These are phyloP conservation scores for Catunica adiposa DNA, from an alignment of 2,329 filamentous ascomycete genomes.

Conservation along the genomic window DNA sequence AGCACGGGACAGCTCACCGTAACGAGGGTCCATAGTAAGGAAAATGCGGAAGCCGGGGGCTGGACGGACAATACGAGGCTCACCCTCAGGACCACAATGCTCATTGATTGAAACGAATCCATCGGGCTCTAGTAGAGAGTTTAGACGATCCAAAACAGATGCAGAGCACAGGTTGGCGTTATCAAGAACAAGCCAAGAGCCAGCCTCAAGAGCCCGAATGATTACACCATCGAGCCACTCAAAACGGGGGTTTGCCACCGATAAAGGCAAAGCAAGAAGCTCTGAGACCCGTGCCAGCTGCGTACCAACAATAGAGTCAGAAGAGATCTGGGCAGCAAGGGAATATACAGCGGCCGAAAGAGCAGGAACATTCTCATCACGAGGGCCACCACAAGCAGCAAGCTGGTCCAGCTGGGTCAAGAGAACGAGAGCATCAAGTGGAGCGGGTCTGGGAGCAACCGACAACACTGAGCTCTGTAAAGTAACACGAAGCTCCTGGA, in stretches of 20 bases:
- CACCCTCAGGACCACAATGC: slow-evolving; percentile 67
- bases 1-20: slow-evolving; percentile 84
- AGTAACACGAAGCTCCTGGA: slow-evolving; percentile 33
- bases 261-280: slow-evolving; percentile 35
- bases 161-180: slow-evolving; percentile 95
- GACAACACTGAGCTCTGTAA: slow-evolving; percentile 35
- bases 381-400: slow-evolving; percentile 18
- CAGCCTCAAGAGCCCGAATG: slow-evolving; percentile 68
- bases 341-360: slow-evolving; percentile 25
- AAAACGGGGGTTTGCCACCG: slow-evolving; percentile 62
- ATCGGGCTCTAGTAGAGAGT: slow-evolving; percentile 82
- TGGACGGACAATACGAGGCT: slow-evolving; percentile 61
- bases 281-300: slow-evolving; percentile 32
- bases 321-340: slow-evolving; percentile 27
- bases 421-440: slow-evolving; percentile 31
- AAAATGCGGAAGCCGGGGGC: slow-evolving; percentile 85
- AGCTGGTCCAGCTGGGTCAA: slow-evolving; percentile 32
- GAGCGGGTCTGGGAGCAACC: slow-evolving; percentile 30
- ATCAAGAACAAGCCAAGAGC: slow-evolving; percentile 86
- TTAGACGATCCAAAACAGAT: slow-evolving; percentile 83
- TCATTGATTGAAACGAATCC: slow-evolving; percentile 85
- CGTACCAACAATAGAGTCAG: slow-evolving; percentile 29
- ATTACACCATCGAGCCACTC: slow-evolving; percentile 93
- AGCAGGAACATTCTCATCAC: slow-evolving; percentile 19
- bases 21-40: slow-evolving; percentile 77